Percentiles rank a stretch among this genome's conserved stretches.
phyloP scores from a whole-genome alignment of 306 rosid genomes.

The Citrullus amarus region DNA sequence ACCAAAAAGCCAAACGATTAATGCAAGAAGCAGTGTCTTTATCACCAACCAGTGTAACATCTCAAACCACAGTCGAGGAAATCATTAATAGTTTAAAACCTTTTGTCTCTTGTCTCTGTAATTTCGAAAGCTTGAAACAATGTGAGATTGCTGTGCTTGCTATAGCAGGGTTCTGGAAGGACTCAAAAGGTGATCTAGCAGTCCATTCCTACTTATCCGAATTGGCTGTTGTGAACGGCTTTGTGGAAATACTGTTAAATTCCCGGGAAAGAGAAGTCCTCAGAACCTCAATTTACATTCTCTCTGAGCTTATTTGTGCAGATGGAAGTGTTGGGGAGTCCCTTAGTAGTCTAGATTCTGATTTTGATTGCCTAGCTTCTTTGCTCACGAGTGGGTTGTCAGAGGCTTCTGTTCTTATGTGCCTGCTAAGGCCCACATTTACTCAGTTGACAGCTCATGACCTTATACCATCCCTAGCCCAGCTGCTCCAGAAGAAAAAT shows the following conservation, averaged over 20 bases:
- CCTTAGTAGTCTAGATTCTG: slow-evolving; percentile 71
- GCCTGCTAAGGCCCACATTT: slow-evolving; percentile 56
- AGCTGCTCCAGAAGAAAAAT: slow-evolving; percentile 34
- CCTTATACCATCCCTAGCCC: slow-evolving; percentile 52
- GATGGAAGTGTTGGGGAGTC: slow-evolving; percentile 62
- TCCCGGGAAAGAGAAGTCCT: slow-evolving; percentile 55
- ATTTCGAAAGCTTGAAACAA: slow-evolving; percentile 63
- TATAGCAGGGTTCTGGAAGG: slow-evolving; percentile 68
- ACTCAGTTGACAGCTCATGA: slow-evolving; percentile 63
- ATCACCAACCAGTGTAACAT: slow-evolving; percentile 75
- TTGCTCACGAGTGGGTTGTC: slow-evolving; percentile 62
- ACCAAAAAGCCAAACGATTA: slow-evolving; percentile 51
- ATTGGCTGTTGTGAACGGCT: slow-evolving; percentile 60
- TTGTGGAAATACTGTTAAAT: slow-evolving; percentile 72
- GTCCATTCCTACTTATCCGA: slow-evolving; percentile 59
- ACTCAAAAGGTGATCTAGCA: slow-evolving; percentile 58
- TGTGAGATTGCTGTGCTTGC: slow-evolving; percentile 63
- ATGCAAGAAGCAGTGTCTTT: slow-evolving; percentile 23
- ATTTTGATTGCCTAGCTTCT: slow-evolving; percentile 74
- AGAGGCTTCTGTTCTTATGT: slow-evolving; percentile 77
- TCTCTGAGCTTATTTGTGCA: slow-evolving; percentile 51
- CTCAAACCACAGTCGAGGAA: slow-evolving; percentile 74
- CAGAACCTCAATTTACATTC: slow-evolving; percentile 59
- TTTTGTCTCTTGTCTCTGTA: slow-evolving; percentile 51
- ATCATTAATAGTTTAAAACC: slow-evolving; percentile 59